Evolutionary conservation across 106 monocot species (phyloP), one percentile per base, ranked within the genome.

Genomic region (Platanthera guangdongensis): DNA sequence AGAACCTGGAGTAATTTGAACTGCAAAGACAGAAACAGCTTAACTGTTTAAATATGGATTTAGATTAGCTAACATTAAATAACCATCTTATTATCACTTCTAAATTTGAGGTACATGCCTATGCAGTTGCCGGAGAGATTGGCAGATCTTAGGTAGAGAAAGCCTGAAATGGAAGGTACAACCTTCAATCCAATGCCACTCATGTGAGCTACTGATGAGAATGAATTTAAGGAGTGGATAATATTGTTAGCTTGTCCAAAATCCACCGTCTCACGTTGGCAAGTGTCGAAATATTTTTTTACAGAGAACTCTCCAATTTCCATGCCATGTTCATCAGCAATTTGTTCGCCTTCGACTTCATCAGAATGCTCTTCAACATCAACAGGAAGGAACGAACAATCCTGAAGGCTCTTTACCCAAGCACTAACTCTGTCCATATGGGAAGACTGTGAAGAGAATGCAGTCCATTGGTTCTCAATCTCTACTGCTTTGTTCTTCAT

Each of bases 71-170:
- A 39, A 39, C 39, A 39, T 39, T n/a, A 21, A 7, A 3, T 6
- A n/a, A n/a, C 14, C 19, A 57, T 13, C 32, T 67, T 32, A 39
- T 13, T 67, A n/a, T 19, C 15, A 59, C 15, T 6, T 16, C 1
- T 6, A 18, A 16, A 59, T 67, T 25, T 32, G 11, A 30, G 32
- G 9, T 67, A 28, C 12, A 77, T 89, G 94, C 96, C 93, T 78
- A 97, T 91, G 50, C 85, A 84, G 77, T 97, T 97, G 79, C 83
- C 84, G 7, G 97, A 97, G 15, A 97, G 81, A 80, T 97, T 97
- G 74, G 94, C 85, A 5, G 91, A 72, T 19, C 89, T 82, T 10
- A 97, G 93, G 80, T 86, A 80, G 21, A 85, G 74, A 83, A 96
- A 93, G 45, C 91, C 79, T 7, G 93, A 84, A 53, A 96, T 91